These are phyloP conservation scores for Chamaenerion angustifolium DNA, from an alignment of 345 rosid genomes.

Conservation along the genomic window DNA sequence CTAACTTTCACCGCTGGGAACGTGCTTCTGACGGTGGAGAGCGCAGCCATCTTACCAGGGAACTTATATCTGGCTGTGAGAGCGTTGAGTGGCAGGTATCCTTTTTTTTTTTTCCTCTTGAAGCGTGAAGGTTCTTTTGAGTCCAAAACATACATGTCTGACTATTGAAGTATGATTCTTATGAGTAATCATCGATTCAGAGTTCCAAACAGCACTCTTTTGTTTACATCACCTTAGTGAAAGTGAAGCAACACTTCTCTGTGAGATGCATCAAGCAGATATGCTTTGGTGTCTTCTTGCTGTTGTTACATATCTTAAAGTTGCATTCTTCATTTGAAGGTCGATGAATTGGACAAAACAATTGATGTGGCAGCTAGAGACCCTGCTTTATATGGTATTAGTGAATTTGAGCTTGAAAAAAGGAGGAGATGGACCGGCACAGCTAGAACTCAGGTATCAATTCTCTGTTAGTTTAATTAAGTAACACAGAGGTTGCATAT, in stretches of 20 bases:
- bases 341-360: slow-evolving; percentile 92
- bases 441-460: slow-evolving; percentile 61
- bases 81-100: slow-evolving; percentile 98
- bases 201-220: too few relatives aligned
- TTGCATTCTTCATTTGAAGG: slow-evolving; percentile 61
- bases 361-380: slow-evolving; percentile 78
- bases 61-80: slow-evolving; percentile 61
- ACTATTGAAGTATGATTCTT: too few relatives aligned
- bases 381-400: slow-evolving; percentile 84
- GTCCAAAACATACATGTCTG: too few relatives aligned
- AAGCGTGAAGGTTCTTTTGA: neutral
- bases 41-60: slow-evolving; percentile 46
- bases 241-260: too few relatives aligned
- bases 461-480: neutral
- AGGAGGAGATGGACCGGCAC: slow-evolving; percentile 86
- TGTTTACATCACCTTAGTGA: too few relatives aligned
- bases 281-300: neutral
- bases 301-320: slow-evolving; percentile 4
- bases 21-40: slow-evolving; percentile 49
- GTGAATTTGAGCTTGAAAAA: slow-evolving; percentile 69
- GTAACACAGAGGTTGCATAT: neutral
- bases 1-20: slow-evolving; percentile 83
- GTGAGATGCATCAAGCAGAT: neutral
- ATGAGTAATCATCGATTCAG: too few relatives aligned
- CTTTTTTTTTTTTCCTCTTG: neutral